phyloP scores from a whole-genome alignment of 257 asterid species.

The Nemophila menziesii region DNA sequence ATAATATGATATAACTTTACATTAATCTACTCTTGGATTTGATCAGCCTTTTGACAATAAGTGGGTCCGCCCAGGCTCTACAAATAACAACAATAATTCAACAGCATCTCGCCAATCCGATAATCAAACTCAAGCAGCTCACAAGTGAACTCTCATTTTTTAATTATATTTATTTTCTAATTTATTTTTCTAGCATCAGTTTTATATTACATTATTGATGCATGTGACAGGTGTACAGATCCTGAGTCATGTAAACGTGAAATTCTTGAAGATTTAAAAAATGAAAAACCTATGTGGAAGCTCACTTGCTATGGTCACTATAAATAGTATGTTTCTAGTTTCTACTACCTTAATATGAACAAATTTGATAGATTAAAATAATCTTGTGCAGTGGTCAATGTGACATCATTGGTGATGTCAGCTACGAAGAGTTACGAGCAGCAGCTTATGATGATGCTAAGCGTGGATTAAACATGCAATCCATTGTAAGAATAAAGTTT shows the following conservation, averaged over 20 bases:
- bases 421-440: slow-evolving; percentile 83
- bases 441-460: slow-evolving; percentile 78
- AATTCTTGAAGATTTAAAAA: slow-evolving; percentile 50
- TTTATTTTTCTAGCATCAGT: background rate
- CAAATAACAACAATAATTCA: slow-evolving; percentile 29
- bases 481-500: slow-evolving; percentile 44
- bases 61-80: slow-evolving; percentile 55
- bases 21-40: slow-evolving; percentile 16
- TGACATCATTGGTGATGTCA: slow-evolving; percentile 72
- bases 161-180: background rate
- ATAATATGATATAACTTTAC: background rate
- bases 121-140: slow-evolving; percentile 47
- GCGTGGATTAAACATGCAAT: slow-evolving; percentile 50
- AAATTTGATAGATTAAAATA: background rate
- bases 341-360: background rate
- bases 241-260: slow-evolving; percentile 63
- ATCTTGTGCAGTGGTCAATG: slow-evolving; percentile 63
- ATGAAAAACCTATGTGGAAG: slow-evolving; percentile 78
- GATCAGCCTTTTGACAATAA: slow-evolving; percentile 72
- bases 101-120: slow-evolving; percentile 43
- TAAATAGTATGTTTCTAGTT: slow-evolving; percentile 38
- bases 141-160: slow-evolving; percentile 39
- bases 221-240: slow-evolving; percentile 66
- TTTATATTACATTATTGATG: slow-evolving; percentile 15
- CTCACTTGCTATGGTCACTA: slow-evolving; percentile 86